Evolutionary conservation across 306 rosid species (phyloP), one percentile per base, ranked within the genome.

Genomic region (Herpetospermum pedunculosum): DNA sequence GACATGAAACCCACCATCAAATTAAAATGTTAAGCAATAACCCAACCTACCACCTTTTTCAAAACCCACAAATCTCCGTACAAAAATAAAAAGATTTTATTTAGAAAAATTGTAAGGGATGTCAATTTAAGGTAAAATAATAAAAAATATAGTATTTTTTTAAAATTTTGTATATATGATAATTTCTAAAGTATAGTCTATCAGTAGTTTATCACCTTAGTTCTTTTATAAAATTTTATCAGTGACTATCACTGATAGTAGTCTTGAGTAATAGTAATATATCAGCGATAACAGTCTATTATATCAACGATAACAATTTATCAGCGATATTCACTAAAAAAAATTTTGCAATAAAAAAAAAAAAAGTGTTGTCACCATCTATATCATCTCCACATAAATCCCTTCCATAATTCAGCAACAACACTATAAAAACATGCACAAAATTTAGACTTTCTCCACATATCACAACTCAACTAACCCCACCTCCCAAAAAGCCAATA

Each of bases 1-100:
- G 89, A 80, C 79, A 62, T 54, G 70, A 81, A 83, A 74, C 82
- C 81, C 84, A 83, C 81, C 69, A 84, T 34, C 73, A 77, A 81
- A 72, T 74, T 78, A 76, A 75, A 80, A 74, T 75, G 77, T 70
- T 77, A 83, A 83, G 83, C 84, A 77, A 80, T 49, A 78, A 72
- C 77, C 85, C 74, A 76, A 74, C 78, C 85, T 72, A 75, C 87
- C 75, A 71, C 82, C 67, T 35, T 29, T 12, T 49, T 41, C 11
- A 38, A 62, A 62, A 62, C 46, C 68, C 70, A 34, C 43, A 60
- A 60, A 30, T 60, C 35, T 60, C 14, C 26, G 3, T 32, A 60
- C n/a, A 55, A 12, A 26, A 21, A 5, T 2, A 41, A 8, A 8
- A n/a, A n/a, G n/a, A n/a, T n/a, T n/a, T n/a, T n/a, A n/a, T n/a